Conservation (phyloP, 2,329 filamentous ascomycete genomes). For the Aspergillus viridinutans region DNA sequence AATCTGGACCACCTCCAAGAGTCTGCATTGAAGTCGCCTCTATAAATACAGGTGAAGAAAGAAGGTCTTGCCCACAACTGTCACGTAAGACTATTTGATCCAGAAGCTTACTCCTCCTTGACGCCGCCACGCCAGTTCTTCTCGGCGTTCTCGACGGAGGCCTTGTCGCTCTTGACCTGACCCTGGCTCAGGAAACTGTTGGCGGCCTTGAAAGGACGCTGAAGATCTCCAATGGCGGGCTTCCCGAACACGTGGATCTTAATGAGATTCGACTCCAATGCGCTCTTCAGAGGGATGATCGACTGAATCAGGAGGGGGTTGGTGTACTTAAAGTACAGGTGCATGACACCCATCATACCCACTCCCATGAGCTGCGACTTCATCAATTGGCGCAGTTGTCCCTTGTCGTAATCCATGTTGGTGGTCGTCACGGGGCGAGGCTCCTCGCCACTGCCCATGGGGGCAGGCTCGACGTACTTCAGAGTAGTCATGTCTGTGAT, state of each 20-base stretch:
- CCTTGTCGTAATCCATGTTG: conserved; percentile 87
- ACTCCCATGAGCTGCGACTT: conserved; percentile 93
- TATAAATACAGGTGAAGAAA: conserved; percentile 15
- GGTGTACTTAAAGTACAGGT: conserved; percentile 99
- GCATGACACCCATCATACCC: conserved; percentile 98
- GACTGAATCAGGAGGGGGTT: conserved; percentile 98
- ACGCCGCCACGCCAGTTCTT: conserved; percentile 48
- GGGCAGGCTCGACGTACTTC: conserved; percentile 95
- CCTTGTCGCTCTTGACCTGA: conserved; percentile 85
- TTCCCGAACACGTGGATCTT: conserved; percentile 92
- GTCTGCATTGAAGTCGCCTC: conserved; percentile 7
- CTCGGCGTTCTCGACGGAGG: conserved; percentile 56
- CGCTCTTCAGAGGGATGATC: conserved; percentile 95
- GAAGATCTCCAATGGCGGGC: conserved; percentile 82
- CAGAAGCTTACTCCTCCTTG: conserved; percentile 44
- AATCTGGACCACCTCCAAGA: neutral
- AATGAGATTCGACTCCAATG: conserved; percentile 89
- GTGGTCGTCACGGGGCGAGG: conserved; percentile 96
- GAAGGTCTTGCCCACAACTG: conserved; percentile 1
- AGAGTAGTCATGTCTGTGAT: conserved; percentile 83
- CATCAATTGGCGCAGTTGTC: conserved; percentile 78
- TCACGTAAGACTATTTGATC: neutral
- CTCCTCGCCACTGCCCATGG: conserved; percentile 90
- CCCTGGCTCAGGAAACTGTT: conserved; percentile 72
- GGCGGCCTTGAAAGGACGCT: conserved; percentile 88